Percentiles rank a stretch among this genome's conserved stretches.
Evolutionary conservation across 306 rosid species (phyloP).

Genomic region (Begonia peltatifolia): DNA sequence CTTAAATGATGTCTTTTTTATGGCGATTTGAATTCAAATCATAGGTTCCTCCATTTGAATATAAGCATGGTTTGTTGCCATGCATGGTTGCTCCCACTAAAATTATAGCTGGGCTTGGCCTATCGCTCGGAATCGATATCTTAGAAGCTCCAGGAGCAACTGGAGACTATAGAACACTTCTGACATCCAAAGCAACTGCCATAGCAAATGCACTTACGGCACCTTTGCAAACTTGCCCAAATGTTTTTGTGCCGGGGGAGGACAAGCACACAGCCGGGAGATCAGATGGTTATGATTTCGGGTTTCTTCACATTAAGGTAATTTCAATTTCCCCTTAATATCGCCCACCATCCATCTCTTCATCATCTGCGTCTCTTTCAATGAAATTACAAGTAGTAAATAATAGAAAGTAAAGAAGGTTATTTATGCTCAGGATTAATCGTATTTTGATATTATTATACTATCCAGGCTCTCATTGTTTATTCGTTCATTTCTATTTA

Average conservation of each 20-base stretch:
- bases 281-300: constrained; percentile 89
- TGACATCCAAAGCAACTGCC: constrained; percentile 77
- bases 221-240: constrained; percentile 57
- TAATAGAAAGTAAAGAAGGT: too few species aligned
- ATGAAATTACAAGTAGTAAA: too few species aligned
- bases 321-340: constrained; percentile 7
- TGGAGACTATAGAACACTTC: constrained; percentile 80
- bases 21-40: background rate
- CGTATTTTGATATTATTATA: too few species aligned
- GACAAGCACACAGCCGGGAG: constrained; percentile 70
- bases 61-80: constrained; percentile 66
- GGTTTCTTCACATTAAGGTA: constrained; percentile 95
- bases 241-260: constrained; percentile 77
- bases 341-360: background rate
- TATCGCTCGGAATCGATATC: constrained; percentile 88
- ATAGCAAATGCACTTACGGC: constrained; percentile 80
- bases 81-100: constrained; percentile 99
- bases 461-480: too few species aligned
- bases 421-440: too few species aligned
- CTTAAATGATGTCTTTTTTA: background rate
- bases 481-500: too few species aligned
- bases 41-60: constrained; percentile 71
- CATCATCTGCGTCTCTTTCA: too few species aligned
- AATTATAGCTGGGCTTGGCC: constrained; percentile 88
- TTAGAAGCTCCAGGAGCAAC: constrained; percentile 97